Conservation (phyloP, 768 basidiomycete species). For the Clathrus columnatus region DNA sequence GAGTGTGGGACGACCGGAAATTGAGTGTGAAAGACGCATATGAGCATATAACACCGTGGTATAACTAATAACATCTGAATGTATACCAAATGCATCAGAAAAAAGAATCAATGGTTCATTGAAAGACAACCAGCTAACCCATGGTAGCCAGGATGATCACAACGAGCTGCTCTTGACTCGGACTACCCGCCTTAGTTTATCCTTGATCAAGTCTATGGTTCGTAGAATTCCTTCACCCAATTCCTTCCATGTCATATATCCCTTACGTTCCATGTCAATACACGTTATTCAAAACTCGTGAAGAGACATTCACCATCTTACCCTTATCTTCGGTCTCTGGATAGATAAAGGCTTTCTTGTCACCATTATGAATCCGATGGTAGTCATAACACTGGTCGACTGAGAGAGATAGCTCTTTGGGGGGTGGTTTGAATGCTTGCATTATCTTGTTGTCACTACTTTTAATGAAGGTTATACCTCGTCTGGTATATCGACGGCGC, state of each 20-base stretch:
- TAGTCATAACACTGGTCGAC: conserved; percentile 4
- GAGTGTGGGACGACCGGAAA: neutral
- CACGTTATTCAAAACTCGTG: neutral
- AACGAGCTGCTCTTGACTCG: neutral
- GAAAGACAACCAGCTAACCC: neutral
- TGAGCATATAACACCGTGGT: conserved; percentile 11
- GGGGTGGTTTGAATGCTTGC: neutral
- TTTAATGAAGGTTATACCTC: no score
- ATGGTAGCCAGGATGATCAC: conserved; percentile 10
- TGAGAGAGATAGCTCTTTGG: neutral
- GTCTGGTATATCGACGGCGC: no score
- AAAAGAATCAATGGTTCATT: neutral
- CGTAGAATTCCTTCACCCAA: neutral
- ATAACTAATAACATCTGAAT: conserved; percentile 22
- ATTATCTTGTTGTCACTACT: no score
- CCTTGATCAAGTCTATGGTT: neutral
- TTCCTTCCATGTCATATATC: neutral
- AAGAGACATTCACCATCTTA: neutral
- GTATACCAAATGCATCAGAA: neutral
- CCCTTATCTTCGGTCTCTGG: no score
- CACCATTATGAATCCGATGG: neutral
- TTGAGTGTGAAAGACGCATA: conserved; percentile 14
- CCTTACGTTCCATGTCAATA: neutral
- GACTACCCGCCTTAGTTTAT: neutral
- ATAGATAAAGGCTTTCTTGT: neutral